phyloP scores from a whole-genome alignment of 2,329 filamentous ascomycete species.

The Trichoderma sp. region DNA sequence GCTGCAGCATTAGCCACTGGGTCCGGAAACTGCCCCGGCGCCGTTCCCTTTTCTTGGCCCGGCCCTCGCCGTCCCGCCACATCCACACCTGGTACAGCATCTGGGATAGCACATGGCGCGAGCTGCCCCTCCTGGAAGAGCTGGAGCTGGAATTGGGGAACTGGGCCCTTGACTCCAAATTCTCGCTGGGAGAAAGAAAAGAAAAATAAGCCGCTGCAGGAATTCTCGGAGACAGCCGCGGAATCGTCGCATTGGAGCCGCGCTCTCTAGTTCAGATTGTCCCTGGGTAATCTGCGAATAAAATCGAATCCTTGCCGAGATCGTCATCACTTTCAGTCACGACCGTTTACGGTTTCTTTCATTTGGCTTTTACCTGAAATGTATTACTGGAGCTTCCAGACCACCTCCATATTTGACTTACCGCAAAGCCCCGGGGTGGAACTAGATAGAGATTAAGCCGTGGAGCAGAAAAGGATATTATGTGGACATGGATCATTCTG shows the following conservation, averaged over 20 bases:
- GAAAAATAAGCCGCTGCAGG: not conserved
- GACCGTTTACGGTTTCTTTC: not conserved
- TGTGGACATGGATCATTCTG: not conserved
- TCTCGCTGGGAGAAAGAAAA: not conserved
- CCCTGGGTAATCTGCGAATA: not conserved
- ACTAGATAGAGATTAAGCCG: not conserved
- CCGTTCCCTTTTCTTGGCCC: constrained; percentile 1
- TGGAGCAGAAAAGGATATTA: not conserved
- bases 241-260: not conserved
- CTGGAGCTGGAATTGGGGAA: not conserved
- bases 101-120: not conserved
- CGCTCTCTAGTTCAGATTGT: not conserved
- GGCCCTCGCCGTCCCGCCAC: constrained; percentile 16
- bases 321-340: not conserved
- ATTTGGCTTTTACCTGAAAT: not conserved
- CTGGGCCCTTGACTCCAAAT: not conserved
- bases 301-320: not conserved
- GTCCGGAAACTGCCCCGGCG: not conserved
- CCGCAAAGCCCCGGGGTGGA: not conserved
- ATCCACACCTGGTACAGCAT: not conserved
- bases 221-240: not conserved
- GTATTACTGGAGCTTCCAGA: not conserved
- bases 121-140: constrained; percentile 8
- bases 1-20: not conserved
- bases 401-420: not conserved